These are phyloP conservation scores for Pseudoturritis turrita DNA, from an alignment of 345 rosid genomes.

Conservation along the genomic window DNA sequence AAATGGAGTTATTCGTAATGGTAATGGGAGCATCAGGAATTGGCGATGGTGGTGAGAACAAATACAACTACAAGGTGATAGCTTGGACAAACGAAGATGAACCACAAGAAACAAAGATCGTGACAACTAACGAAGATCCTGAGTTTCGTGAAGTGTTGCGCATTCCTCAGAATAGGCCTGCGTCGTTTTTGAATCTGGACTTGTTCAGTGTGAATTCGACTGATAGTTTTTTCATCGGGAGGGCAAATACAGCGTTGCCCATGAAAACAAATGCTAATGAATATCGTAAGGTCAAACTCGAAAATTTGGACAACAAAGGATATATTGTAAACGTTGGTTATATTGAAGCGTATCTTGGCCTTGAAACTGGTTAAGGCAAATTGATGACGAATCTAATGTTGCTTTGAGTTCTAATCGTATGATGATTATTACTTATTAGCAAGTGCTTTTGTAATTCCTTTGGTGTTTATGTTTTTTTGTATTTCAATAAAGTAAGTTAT, in stretches of 20 bases:
- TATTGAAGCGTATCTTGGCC: not conserved
- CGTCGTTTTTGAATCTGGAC: not conserved
- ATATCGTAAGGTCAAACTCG: not conserved
- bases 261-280: not conserved
- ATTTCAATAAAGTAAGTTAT: no score
- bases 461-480: no score
- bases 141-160: not conserved
- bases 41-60: not conserved
- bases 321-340: not conserved
- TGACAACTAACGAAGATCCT: not conserved
- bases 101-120: not conserved
- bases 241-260: not conserved
- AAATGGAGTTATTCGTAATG: not conserved
- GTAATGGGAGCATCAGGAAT: not conserved
- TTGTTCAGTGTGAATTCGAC: not conserved
- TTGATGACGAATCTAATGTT: not conserved
- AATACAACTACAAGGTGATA: not conserved
- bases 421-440: no score
- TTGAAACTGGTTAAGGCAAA: not conserved
- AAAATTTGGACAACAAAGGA: not conserved
- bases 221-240: not conserved
- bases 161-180: not conserved
- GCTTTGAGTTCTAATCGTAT: not conserved
- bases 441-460: no score
- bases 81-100: conserved; percentile 8